These are phyloP conservation scores for Trichosporon sp. DNA, from an alignment of 1,284 basidiomycete species.

Conservation along the genomic window DNA sequence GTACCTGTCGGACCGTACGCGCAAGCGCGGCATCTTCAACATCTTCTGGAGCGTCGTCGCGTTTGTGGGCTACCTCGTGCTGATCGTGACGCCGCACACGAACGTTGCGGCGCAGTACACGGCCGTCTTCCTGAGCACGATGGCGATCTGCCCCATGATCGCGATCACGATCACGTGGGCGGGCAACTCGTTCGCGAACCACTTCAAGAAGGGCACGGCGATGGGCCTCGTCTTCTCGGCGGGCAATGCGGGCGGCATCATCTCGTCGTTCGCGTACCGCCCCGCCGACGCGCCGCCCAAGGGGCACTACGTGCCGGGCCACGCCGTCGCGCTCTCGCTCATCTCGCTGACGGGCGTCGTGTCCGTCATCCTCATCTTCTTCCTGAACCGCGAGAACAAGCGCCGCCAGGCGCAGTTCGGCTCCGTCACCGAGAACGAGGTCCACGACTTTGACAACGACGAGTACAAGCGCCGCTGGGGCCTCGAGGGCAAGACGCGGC, in stretches of 20 bases:
- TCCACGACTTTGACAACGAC: slow-evolving; percentile 49
- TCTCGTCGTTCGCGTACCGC: slow-evolving; percentile 48
- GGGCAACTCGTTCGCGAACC: slow-evolving; percentile 48
- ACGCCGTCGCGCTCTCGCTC: slow-evolving; percentile 46
- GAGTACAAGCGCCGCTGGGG: slow-evolving; percentile 44
- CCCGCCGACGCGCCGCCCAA: slow-evolving; percentile 27
- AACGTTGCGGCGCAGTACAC: slow-evolving; percentile 45
- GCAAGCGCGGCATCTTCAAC: slow-evolving; percentile 48
- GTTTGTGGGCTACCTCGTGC: slow-evolving; percentile 47
- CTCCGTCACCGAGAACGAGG: slow-evolving; percentile 56
- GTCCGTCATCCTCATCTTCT: slow-evolving; percentile 37
- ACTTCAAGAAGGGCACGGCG: slow-evolving; percentile 46
- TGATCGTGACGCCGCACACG: neutral
- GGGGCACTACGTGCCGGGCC: slow-evolving; percentile 35
- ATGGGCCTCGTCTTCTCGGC: slow-evolving; percentile 52
- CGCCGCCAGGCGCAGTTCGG: slow-evolving; percentile 44
- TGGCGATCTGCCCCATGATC: slow-evolving; percentile 47
- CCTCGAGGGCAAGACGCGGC: slow-evolving; percentile 41
- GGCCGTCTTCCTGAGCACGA: slow-evolving; percentile 50
- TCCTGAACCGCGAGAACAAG: slow-evolving; percentile 43
- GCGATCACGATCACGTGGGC: slow-evolving; percentile 51
- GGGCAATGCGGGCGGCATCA: slow-evolving; percentile 51
- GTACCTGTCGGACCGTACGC: slow-evolving; percentile 43
- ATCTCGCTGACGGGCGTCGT: slow-evolving; percentile 33
- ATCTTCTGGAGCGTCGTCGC: slow-evolving; percentile 48